Evolutionary conservation across 352 stramenopile genomes (phyloP).

Genomic region (Pythium chondricola): DNA sequence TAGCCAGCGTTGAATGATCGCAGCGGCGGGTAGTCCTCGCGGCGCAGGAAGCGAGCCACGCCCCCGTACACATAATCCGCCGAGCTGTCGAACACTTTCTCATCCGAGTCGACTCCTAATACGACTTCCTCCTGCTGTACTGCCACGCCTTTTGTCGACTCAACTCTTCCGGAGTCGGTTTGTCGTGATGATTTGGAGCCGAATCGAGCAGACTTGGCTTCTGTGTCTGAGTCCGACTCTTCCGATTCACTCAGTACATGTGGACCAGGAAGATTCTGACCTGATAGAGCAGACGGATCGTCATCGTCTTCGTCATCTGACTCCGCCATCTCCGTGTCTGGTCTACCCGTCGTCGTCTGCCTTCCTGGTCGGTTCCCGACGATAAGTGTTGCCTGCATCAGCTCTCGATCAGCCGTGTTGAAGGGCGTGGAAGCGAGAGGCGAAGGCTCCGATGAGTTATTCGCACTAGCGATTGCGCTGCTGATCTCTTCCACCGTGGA

Average conservation of each 20-base stretch:
- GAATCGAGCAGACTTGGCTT: neutral
- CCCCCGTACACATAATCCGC: constrained; percentile 45
- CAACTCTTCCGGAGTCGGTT: neutral
- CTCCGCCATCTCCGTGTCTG: constrained; percentile 7
- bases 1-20: constrained; percentile 52
- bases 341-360: neutral
- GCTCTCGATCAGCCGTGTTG: constrained; percentile 22
- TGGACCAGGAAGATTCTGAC: neutral
- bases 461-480: constrained; percentile 1
- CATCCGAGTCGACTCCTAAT: neutral
- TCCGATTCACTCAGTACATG: constrained; percentile 14
- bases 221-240: constrained; percentile 14
- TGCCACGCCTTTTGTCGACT: neutral
- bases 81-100: constrained; percentile 41
- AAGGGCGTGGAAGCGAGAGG: constrained; percentile 17
- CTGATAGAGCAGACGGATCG: no score
- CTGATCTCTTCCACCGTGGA: constrained; percentile 9
- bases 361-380: neutral
- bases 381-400: constrained; percentile 19
- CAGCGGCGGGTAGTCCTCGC: constrained; percentile 57
- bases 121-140: neutral
- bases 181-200: neutral
- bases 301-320: constrained; percentile 31
- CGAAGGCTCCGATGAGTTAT: neutral
- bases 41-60: constrained; percentile 54